Conservation (phyloP, 805 yeast genomes). For the Candida taoyuanica region DNA sequence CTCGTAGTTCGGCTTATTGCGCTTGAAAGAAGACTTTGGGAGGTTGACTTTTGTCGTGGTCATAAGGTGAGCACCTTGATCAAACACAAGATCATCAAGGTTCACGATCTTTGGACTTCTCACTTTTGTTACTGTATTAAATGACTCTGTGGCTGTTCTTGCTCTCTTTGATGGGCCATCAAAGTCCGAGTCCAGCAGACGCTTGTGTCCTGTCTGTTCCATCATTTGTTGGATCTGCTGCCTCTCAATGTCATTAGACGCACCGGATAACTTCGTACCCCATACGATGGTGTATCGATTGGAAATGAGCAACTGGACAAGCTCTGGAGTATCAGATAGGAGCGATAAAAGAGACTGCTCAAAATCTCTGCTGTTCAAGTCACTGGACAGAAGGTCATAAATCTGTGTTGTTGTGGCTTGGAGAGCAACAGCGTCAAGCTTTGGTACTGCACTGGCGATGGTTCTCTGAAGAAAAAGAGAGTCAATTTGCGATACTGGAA, state of each 20-base stretch:
- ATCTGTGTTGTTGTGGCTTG: slow-evolving; percentile 39
- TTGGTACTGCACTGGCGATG: slow-evolving; percentile 32
- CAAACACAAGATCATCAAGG: slow-evolving; percentile 57
- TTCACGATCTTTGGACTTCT: slow-evolving; percentile 55
- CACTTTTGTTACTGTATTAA: neutral
- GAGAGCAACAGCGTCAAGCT: slow-evolving; percentile 36
- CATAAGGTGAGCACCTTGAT: slow-evolving; percentile 68
- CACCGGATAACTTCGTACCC: slow-evolving; percentile 43
- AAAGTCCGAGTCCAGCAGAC: slow-evolving; percentile 32
- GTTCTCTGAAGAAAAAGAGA: slow-evolving; percentile 52
- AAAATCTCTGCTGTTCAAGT: slow-evolving; percentile 37
- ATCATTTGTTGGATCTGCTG: slow-evolving; percentile 39
- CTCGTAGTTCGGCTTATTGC: slow-evolving; percentile 70
- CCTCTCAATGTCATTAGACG: slow-evolving; percentile 34
- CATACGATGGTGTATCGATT: slow-evolving; percentile 52
- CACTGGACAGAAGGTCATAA: slow-evolving; percentile 34
- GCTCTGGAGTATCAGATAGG: slow-evolving; percentile 47
- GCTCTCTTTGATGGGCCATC: slow-evolving; percentile 24
- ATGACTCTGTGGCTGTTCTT: slow-evolving; percentile 17
- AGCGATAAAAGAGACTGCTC: slow-evolving; percentile 51
- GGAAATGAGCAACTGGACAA: slow-evolving; percentile 44
- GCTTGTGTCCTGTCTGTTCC: slow-evolving; percentile 35
- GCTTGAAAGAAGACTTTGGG: slow-evolving; percentile 81
- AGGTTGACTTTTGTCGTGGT: slow-evolving; percentile 62
- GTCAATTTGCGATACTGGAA: slow-evolving; percentile 39